phyloP scores from a whole-genome alignment of 1,139 yeast genomes.

The Blastobotrys ciferrii region DNA sequence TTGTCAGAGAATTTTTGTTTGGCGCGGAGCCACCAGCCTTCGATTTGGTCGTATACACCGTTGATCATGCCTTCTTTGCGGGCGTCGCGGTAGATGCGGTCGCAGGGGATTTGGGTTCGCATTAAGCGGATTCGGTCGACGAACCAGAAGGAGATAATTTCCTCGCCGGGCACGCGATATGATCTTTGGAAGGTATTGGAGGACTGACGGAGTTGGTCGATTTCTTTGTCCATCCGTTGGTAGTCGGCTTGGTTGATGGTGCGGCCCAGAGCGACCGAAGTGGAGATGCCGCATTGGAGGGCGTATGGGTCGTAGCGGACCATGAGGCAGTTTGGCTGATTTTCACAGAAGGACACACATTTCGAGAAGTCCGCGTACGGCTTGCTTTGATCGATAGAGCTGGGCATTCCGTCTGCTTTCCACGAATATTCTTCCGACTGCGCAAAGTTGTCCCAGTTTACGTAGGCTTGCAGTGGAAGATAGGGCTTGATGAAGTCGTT shows the following conservation, averaged over 20 bases:
- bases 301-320: slow-evolving; percentile 33
- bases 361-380: slow-evolving; percentile 26
- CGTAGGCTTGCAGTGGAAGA: not conserved
- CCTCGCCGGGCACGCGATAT: slow-evolving; percentile 19
- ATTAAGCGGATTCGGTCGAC: slow-evolving; percentile 28
- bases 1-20: slow-evolving; percentile 8
- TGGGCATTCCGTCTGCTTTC: slow-evolving; percentile 17
- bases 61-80: slow-evolving; percentile 28
- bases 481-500: slow-evolving; percentile 34
- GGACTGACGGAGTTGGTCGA: not conserved
- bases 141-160: slow-evolving; percentile 29
- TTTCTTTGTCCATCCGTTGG: slow-evolving; percentile 12
- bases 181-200: slow-evolving; percentile 4
- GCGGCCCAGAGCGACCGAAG: slow-evolving; percentile 31
- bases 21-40: slow-evolving; percentile 37
- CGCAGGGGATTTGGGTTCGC: slow-evolving; percentile 30
- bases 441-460: slow-evolving; percentile 35
- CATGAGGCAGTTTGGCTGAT: slow-evolving; percentile 31
- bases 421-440: slow-evolving; percentile 30
- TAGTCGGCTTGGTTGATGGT: slow-evolving; percentile 26
- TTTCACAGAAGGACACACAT: slow-evolving; percentile 31
- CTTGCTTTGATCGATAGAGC: slow-evolving; percentile 13
- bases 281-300: slow-evolving; percentile 33
- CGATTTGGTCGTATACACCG: slow-evolving; percentile 31
- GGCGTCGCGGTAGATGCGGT: slow-evolving; percentile 22